A percentile compares a stretch with the other conserved stretches of the same genome.
phyloP scores from a whole-genome alignment of 257 asterid genomes.

The Petunia axillaris region DNA sequence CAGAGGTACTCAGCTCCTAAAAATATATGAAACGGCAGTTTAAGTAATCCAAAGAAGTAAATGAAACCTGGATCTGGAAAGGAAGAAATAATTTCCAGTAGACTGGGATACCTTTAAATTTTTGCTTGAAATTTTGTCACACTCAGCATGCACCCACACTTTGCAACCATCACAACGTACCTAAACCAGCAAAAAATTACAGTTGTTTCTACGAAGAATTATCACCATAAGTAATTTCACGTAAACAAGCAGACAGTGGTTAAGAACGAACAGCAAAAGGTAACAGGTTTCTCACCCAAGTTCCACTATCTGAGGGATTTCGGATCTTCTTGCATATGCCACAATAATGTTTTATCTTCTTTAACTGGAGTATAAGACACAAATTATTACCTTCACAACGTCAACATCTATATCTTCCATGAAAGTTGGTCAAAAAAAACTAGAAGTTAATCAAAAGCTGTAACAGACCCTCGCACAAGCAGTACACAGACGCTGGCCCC shows the following conservation, averaged over 20 bases:
- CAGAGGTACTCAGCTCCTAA: constrained; percentile 67
- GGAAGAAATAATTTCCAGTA: constrained; percentile 25
- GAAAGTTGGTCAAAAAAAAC: constrained; percentile 23
- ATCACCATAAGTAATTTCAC: constrained; percentile 7
- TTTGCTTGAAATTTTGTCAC: constrained; percentile 71
- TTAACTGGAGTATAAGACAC: constrained; percentile 60
- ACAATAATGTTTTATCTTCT: constrained; percentile 84
- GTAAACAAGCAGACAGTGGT: constrained; percentile 13
- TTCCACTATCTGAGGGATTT: constrained; percentile 75
- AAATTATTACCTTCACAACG: constrained; percentile 28
- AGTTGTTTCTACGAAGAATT: constrained; percentile 1
- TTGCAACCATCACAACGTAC: constrained; percentile 95
- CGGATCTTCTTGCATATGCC: constrained; percentile 95
- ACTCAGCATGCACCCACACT: constrained; percentile 96
- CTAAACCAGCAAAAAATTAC: constrained; percentile 41
- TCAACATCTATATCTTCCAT: constrained; percentile 25
- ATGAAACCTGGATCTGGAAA: constrained; percentile 28
- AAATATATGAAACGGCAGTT: constrained; percentile 35
- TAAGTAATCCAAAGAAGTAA: background rate
- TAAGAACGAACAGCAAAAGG: constrained; percentile 13
- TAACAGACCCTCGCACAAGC: constrained; percentile 88
- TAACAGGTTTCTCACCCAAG: constrained; percentile 72
- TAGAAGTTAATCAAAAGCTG: constrained; percentile 29
- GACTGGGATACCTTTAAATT: constrained; percentile 57
- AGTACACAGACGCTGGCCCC: constrained; percentile 73